phyloP scores from a whole-genome alignment of 1,139 yeast genomes.

The Magnusiomyces fungicola region DNA sequence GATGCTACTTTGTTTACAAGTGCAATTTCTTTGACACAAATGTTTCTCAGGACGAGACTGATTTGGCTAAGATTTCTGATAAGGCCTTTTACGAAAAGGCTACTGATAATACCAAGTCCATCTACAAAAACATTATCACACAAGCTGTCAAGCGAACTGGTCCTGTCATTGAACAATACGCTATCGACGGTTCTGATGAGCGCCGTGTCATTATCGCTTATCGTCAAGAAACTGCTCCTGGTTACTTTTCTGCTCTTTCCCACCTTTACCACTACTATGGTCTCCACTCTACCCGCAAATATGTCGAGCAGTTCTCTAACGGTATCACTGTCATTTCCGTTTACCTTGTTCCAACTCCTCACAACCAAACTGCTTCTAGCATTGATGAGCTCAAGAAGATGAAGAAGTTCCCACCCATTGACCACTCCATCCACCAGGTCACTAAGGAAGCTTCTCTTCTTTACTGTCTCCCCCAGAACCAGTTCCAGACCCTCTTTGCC shows the following conservation, averaged over 20 bases:
- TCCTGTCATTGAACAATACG: constrained; percentile 85
- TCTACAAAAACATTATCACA: constrained; percentile 66
- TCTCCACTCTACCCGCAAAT: constrained; percentile 77
- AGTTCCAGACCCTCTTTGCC: constrained; percentile 69
- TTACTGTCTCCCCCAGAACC: constrained; percentile 84
- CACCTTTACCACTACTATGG: constrained; percentile 88
- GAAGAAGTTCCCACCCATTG: constrained; percentile 42
- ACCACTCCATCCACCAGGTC: constrained; percentile 80
- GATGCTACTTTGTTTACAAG: constrained; percentile 82
- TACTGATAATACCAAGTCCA: constrained; percentile 65
- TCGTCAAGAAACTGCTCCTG: constrained; percentile 75
- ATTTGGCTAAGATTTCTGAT: constrained; percentile 67
- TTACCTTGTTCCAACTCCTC: constrained; percentile 57
- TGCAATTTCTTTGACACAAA: constrained; percentile 45
- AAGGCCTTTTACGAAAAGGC: constrained; percentile 72
- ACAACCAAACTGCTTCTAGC: constrained; percentile 32
- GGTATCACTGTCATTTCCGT: constrained; percentile 82
- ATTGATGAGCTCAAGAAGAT: constrained; percentile 30
- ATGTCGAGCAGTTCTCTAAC: constrained; percentile 88
- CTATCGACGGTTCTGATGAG: constrained; percentile 70
- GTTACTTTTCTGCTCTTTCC: constrained; percentile 81
- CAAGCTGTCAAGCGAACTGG: constrained; percentile 75
- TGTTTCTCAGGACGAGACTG: constrained; percentile 39
- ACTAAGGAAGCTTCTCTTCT: constrained; percentile 90
- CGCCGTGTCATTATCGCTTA: constrained; percentile 85